A percentile compares a stretch with the other conserved stretches of the same genome.
Evolutionary conservation across 2,329 filamentous ascomycete species (phyloP).

Genomic region (Sphaerulina vaccinii): DNA sequence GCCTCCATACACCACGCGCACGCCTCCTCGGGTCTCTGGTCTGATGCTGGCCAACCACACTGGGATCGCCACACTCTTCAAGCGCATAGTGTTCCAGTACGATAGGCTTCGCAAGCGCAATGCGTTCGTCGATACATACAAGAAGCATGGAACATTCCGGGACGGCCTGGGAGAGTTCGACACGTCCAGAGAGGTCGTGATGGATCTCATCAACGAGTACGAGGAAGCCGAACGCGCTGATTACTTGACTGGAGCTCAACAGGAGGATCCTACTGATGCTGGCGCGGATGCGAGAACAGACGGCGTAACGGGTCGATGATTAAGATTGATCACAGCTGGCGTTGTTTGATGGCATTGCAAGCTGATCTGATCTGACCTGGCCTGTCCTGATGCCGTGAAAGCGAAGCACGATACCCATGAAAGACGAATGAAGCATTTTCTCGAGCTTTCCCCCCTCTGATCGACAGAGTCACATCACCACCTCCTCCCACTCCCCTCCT

Average conservation of each 20-base stretch:
- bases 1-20: conserved; percentile 90
- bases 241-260: conserved; percentile 66
- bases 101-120: conserved; percentile 93
- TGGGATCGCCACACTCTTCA: conserved; percentile 94
- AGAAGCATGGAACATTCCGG: conserved; percentile 88
- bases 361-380: neutral
- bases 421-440: neutral
- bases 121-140: conserved; percentile 94
- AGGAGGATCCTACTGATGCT: conserved; percentile 30
- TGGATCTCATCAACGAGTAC: conserved; percentile 89
- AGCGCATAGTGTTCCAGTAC: conserved; percentile 88
- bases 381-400: neutral
- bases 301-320: conserved; percentile 44
- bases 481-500: conserved; percentile 34
- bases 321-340: neutral
- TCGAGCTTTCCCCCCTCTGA: conserved; percentile 64
- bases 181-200: conserved; percentile 86
- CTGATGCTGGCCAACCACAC: conserved; percentile 98
- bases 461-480: conserved; percentile 63
- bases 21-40: conserved; percentile 82
- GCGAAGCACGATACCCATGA: conserved; percentile 15
- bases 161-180: conserved; percentile 94
- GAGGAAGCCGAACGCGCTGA: conserved; percentile 89
- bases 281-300: conserved; percentile 40
- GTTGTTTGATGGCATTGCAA: neutral